Evolutionary conservation across 305 asterid genomes (phyloP).

Genomic region (Lippia alba): DNA sequence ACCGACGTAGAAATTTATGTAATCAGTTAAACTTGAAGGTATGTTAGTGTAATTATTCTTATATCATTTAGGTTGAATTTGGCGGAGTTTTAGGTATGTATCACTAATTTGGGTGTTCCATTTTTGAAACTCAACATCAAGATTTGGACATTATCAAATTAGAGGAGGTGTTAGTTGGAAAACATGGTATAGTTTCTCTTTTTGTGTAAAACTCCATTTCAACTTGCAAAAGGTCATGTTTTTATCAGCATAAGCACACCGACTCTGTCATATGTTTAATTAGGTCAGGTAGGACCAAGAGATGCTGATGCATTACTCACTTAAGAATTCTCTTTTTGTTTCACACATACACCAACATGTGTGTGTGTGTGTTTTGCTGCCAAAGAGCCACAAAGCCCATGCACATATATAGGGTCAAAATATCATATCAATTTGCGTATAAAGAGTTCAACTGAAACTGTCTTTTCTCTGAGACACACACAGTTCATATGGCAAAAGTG

Average conservation of each 20-base stretch:
- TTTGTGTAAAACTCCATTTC: neutral
- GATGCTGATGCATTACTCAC: neutral
- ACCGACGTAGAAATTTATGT: too few species aligned
- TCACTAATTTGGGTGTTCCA: too few species aligned
- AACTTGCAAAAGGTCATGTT: neutral
- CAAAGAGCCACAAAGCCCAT: neutral
- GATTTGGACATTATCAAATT: neutral
- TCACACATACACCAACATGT: neutral
- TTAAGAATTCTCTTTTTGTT: neutral
- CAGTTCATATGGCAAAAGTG: constrained; percentile 44
- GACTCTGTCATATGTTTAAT: neutral
- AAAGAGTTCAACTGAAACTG: neutral
- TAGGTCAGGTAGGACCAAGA: neutral
- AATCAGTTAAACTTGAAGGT: too few species aligned
- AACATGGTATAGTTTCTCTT: neutral
- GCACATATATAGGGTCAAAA: neutral
- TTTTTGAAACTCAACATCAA: too few species aligned
- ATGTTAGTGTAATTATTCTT: too few species aligned
- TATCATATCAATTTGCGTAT: neutral
- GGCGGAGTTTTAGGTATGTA: too few species aligned
- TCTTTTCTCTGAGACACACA: too few species aligned
- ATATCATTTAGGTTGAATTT: too few species aligned
- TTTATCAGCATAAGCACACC: neutral
- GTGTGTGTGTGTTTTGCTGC: neutral
- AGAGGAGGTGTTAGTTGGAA: too few species aligned